Percentiles rank a stretch among this genome's conserved stretches.
Conservation (phyloP, 345 rosid genomes). For the Arabidopsis arenosa region DNA sequence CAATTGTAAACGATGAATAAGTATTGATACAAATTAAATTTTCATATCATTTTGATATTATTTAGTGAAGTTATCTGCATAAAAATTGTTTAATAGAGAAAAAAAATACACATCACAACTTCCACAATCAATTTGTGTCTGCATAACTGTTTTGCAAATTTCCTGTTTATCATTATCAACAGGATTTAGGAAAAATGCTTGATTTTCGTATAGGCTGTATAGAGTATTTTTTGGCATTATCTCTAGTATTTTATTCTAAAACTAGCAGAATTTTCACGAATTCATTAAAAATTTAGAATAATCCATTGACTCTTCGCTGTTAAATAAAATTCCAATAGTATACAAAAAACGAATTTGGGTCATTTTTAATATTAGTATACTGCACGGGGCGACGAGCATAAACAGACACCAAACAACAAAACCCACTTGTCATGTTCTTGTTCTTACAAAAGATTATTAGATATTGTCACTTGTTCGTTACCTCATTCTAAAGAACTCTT, state of each 20-base stretch:
- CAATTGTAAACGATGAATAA: no score
- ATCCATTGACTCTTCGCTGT: constrained; percentile 14
- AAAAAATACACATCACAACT: not conserved
- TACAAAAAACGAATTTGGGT: constrained; percentile 11
- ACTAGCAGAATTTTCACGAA: not conserved
- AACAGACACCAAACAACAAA: constrained; percentile 4
- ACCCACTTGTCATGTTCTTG: constrained; percentile 41
- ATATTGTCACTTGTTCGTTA: constrained; percentile 33
- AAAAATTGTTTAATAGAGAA: not conserved
- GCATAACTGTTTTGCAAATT: not conserved
- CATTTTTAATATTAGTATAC: constrained; percentile 11
- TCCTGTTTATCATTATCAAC: not conserved
- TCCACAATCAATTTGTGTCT: not conserved
- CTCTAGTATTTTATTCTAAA: not conserved
- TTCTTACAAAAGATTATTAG: constrained; percentile 28
- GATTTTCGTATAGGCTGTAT: not conserved
- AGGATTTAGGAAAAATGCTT: not conserved
- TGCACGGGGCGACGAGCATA: constrained; percentile 35
- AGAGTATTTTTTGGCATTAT: not conserved
- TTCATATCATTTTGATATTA: no score
- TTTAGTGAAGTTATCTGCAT: not conserved
- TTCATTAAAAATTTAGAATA: not conserved
- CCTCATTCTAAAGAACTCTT: constrained; percentile 29
- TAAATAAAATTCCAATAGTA: not conserved
- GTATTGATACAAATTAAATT: not conserved